Evolutionary conservation across 2,329 filamentous ascomycete genomes (phyloP), one percentile per base, ranked within the genome.

Genomic region (Decorospora gaudefroyi): DNA sequence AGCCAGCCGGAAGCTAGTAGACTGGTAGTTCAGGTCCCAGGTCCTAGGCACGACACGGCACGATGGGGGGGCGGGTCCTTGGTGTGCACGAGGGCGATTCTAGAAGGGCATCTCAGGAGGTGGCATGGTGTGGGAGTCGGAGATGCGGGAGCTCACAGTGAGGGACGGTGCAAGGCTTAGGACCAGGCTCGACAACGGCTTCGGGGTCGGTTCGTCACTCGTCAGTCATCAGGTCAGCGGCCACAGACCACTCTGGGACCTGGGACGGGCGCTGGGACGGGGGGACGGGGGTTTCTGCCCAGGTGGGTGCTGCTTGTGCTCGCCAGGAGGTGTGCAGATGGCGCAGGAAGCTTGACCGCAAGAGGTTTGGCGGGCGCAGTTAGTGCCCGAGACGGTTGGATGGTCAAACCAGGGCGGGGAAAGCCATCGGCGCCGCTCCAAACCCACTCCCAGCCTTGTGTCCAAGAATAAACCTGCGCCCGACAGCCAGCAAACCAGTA

Each of bases 21-120:
- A 48, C 51, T 55, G 50, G 50, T 53, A 46, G 34, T 46, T 49
- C 46, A 56, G 49, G 48, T 41, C 47, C 50, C 33, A 49, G 52
- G 45, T 53, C 62, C 65, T 62, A 61, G 56, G 58, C 58, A 60
- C 49, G 36, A 49, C 40, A 35, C 31, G 22, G 26, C 45, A 17
- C 46, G 36, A 29, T 34, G 29, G 40, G 23, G 30, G 26, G 38
- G 41, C 39, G 28, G 22, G 22, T 40, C 38, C 40, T 17, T 32
- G 27, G 34, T 37, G 43, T 34, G 38, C 23, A 38, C 37, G 42
- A 40, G 34, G 46, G 54, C 50, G 38, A 42, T 46, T 51, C 49
- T 59, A 61, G 55, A 49, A 53, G 46, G 46, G 44, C 39, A 49
- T 44, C 38, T 36, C 49, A 43, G 42, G 49, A 42, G 45, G 44